These are phyloP conservation scores for Torrubiellomyces zombiae DNA, from an alignment of 2,329 filamentous ascomycete species.

Conservation along the genomic window DNA sequence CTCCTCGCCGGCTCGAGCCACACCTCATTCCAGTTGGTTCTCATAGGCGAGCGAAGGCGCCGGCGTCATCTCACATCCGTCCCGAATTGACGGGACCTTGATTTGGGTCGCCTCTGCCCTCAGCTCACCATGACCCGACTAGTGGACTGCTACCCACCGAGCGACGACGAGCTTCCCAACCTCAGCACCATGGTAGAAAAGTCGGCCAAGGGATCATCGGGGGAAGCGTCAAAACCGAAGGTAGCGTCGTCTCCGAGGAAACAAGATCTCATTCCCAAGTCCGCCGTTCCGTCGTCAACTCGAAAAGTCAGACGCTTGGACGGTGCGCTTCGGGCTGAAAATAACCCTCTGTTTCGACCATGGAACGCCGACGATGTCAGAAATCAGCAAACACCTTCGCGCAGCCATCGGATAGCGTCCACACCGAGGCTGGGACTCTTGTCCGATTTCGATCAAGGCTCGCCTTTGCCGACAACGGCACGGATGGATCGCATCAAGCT, in stretches of 20 bases:
- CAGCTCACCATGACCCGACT: constrained; percentile 12
- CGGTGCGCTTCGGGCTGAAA: constrained; percentile 5
- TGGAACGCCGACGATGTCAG: constrained; percentile 12
- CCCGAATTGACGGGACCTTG: no score
- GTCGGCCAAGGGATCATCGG: constrained; percentile 6
- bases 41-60: constrained; percentile 1
- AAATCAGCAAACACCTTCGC: constrained; percentile 1
- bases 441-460: constrained; percentile 2
- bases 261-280: constrained; percentile 10
- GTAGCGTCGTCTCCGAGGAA: constrained; percentile 1
- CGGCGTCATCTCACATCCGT: no score
- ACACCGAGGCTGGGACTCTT: constrained; percentile 1
- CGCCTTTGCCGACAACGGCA: constrained; percentile 1
- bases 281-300: constrained; percentile 8
- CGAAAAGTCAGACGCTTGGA: constrained; percentile 16
- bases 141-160: constrained; percentile 13
- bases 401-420: constrained; percentile 4
- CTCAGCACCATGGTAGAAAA: constrained; percentile 14
- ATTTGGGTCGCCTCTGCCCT: not conserved
- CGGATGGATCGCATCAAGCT: not conserved
- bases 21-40: no score
- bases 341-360: constrained; percentile 16
- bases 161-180: constrained; percentile 26
- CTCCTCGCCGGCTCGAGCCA: no score
- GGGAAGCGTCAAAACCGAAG: constrained; percentile 1